Percentiles rank a stretch among this genome's conserved stretches.
Conservation (phyloP, 2,329 filamentous ascomycete species). For the Colletotrichum eleusines region DNA sequence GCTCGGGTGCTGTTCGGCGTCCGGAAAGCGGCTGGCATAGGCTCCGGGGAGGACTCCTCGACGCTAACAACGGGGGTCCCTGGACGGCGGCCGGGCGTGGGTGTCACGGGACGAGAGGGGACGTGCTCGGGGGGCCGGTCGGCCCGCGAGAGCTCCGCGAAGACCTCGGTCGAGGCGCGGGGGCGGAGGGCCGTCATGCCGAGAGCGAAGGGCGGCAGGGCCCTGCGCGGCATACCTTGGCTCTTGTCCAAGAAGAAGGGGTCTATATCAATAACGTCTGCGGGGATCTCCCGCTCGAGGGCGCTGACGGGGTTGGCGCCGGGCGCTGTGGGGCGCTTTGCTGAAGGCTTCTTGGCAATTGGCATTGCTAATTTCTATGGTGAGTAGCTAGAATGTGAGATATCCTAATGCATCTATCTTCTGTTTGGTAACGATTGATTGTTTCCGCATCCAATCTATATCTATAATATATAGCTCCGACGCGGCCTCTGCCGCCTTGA, state of each 20-base stretch:
- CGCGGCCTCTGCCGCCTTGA: no score
- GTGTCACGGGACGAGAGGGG: not conserved
- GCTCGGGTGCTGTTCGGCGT: not conserved
- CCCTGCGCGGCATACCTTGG: slow-evolving; percentile 11
- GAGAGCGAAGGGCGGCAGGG: slow-evolving; percentile 8
- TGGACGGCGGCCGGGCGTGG: not conserved
- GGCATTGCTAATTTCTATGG: not conserved
- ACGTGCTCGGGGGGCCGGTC: not conserved
- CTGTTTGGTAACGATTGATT: not conserved
- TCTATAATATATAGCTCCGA: slow-evolving; percentile 1
- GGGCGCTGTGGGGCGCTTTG: not conserved
- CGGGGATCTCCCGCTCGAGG: not conserved
- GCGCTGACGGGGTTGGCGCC: not conserved
- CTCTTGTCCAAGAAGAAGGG: not conserved
- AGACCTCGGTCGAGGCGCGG: slow-evolving; percentile 7
- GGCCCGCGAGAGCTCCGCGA: slow-evolving; percentile 3
- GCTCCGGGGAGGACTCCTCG: not conserved
- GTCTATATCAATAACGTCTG: not conserved
- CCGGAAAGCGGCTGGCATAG: not conserved
- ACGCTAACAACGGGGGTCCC: not conserved
- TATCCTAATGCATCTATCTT: not conserved
- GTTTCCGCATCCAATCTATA: not conserved
- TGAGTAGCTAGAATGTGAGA: not conserved
- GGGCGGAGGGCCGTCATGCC: not conserved
- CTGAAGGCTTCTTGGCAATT: not conserved